Conservation (phyloP, 441 rosid species). For the Lepidium campestre region DNA sequence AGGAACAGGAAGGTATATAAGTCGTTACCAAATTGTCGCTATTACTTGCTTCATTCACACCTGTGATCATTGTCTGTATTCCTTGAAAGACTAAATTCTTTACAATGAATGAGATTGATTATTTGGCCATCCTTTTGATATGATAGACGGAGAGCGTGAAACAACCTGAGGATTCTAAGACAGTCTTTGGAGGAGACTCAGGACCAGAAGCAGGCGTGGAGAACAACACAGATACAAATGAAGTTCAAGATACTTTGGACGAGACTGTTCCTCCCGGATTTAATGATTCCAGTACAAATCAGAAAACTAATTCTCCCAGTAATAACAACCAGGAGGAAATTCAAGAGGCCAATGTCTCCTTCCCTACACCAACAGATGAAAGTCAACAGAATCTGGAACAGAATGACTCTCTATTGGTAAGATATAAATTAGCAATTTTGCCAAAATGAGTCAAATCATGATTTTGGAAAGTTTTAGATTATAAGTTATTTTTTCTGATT, state of each 20-base stretch:
- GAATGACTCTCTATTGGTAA: constrained; percentile 15
- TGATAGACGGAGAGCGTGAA: constrained; percentile 9
- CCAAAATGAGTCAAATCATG: neutral
- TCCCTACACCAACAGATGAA: neutral
- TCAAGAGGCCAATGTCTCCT: constrained; percentile 13
- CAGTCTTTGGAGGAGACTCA: constrained; percentile 27
- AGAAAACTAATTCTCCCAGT: constrained; percentile 7
- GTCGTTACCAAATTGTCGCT: neutral
- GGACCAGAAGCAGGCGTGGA: constrained; percentile 32
- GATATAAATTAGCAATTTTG: neutral
- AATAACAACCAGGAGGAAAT: constrained; percentile 15
- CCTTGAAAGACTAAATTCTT: neutral
- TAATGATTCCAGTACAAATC: neutral
- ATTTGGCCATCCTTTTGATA: neutral
- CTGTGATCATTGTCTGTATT: neutral
- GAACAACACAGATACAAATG: constrained; percentile 17
- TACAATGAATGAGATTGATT: neutral
- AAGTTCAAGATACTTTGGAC: constrained; percentile 26
- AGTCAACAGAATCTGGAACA: constrained; percentile 9
- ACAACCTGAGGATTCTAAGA: constrained; percentile 20
- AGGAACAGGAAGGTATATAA: constrained; percentile 69
- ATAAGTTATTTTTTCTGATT: neutral
- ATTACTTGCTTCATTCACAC: neutral
- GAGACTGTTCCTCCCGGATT: constrained; percentile 25
- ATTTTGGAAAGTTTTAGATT: neutral